Base-by-base conservation (phyloP, 1,284 basidiomycete genomes). In the Polyporus tsugae region DNA sequence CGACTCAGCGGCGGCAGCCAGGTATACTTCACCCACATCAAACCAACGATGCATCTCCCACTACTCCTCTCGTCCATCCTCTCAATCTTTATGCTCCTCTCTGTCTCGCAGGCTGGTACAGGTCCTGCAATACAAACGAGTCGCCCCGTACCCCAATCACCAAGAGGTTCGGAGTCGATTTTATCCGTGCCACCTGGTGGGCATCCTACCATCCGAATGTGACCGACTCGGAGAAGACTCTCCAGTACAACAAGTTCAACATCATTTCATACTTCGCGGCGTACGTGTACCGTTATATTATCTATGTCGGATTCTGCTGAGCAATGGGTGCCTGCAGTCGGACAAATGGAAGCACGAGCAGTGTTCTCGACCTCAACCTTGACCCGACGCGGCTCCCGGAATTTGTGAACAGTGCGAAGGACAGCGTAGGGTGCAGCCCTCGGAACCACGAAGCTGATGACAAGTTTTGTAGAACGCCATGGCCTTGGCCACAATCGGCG, bases 341-440 rank as follows among this genome's bases (percentile, higher is more conserved):
- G 25, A 33, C 29, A 29, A 53, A 53, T 53, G 25, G 15, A 25
- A 53, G 15, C 25, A 25, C 52, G 33, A 33, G 52, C 4, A 17
- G 52, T 7, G 5, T 53, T 13, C 22, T 33, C 52, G 52, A 53
- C 15, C 13, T 33, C 15, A 49, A 53, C 29, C 52, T 53, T 33
- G 52, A 53, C 29, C 52, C 52, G 33, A 53, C 52, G n/a, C 25
- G 52, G 29, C 52, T 53, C 10, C 52, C 52, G 33, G 52, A 29
- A 17, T 53, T 53, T 25, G 52, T 53, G 52, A 53, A 53, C 29
- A 53, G 33, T 33, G 52, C 52, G 2, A 53, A 33, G 52, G 52
- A 4, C 0, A 53, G 33, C 25, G 52, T 53, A 6, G 15, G 52
- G 33, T 25, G 6, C 11, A 13, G 39, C 7, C 39, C 13, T 33